phyloP scores from a whole-genome alignment of 257 asterid genomes.

The Petrea volubilis region DNA sequence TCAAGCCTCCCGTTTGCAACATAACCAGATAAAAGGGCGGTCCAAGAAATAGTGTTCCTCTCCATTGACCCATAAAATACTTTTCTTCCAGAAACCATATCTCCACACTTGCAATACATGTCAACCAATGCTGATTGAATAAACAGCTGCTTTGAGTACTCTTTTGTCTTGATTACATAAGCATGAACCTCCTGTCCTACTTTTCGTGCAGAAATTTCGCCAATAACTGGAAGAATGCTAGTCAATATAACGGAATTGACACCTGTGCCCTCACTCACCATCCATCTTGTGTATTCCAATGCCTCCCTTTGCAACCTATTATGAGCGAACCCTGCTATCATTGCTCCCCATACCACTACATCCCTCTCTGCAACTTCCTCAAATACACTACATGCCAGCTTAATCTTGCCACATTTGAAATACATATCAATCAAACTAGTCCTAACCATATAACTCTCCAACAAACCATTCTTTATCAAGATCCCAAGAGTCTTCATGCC shows the following conservation, averaged over 20 bases:
- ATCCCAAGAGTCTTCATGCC: conserved; percentile 81
- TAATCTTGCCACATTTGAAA: conserved; percentile 86
- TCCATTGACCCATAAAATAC: conserved; percentile 68
- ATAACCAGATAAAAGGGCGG: conserved; percentile 88
- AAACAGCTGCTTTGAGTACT: conserved; percentile 61
- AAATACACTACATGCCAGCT: conserved; percentile 57
- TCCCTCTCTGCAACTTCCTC: conserved; percentile 75
- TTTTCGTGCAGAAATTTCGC: conserved; percentile 55
- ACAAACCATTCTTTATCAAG: conserved; percentile 75
- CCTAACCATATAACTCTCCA: conserved; percentile 47
- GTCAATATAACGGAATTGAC: conserved; percentile 81
- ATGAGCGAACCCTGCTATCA: conserved; percentile 93
- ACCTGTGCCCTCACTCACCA: conserved; percentile 55
- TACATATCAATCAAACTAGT: conserved; percentile 93
- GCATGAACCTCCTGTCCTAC: conserved; percentile 87
- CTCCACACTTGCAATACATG: conserved; percentile 94
- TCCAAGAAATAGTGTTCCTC: conserved; percentile 83
- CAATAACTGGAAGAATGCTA: conserved; percentile 67
- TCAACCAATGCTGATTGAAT: conserved; percentile 80
- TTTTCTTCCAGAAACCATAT: conserved; percentile 75
- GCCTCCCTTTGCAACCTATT: conserved; percentile 78
- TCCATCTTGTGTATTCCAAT: conserved; percentile 62
- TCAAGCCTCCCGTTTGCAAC: conserved; percentile 69
- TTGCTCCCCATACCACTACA: conserved; percentile 85
- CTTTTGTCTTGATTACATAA: conserved; percentile 71